These are phyloP conservation scores for Capsicum rhomboideum DNA, from an alignment of 257 asterid species.

Conservation along the genomic window DNA sequence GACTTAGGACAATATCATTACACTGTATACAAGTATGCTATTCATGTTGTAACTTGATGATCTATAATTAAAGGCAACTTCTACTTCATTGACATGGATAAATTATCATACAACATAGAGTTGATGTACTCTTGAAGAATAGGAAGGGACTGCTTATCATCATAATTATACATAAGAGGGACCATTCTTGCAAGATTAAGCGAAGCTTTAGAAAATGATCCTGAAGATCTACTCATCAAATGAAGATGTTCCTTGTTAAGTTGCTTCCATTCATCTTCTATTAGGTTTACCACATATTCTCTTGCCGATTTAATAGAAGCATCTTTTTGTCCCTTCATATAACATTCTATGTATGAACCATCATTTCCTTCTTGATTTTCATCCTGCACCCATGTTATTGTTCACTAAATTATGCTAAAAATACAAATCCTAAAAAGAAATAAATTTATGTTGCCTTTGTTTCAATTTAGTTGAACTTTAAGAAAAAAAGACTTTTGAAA, in stretches of 20 bases:
- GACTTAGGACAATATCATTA: too few relatives aligned
- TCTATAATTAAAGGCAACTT: not conserved
- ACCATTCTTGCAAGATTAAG: constrained; percentile 38
- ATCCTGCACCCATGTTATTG: constrained; percentile 14
- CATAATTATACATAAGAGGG: constrained; percentile 26
- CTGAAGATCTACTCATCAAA: not conserved
- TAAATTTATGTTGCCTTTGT: too few relatives aligned
- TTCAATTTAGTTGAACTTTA: too few relatives aligned
- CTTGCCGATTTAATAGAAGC: constrained; percentile 13
- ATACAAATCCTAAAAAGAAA: not conserved
- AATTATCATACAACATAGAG: not conserved
- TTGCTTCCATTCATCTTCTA: constrained; percentile 30
- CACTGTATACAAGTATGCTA: too few relatives aligned
- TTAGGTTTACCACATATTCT: constrained; percentile 16
- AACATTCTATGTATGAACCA: constrained; percentile 38
- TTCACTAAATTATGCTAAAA: not conserved
- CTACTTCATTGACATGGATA: not conserved
- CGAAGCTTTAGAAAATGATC: constrained; percentile 17
- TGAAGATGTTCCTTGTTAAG: constrained; percentile 26
- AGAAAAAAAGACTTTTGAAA: too few relatives aligned
- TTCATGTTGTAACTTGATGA: too few relatives aligned
- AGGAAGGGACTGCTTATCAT: constrained; percentile 10
- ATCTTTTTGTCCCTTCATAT: constrained; percentile 20
- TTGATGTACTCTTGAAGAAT: constrained; percentile 6
- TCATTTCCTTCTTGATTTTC: constrained; percentile 40